Percentiles rank a stretch among this genome's conserved stretches.
These are phyloP conservation scores for Metarhizium sp. DNA, from an alignment of 2,329 filamentous ascomycete genomes.

Conservation along the genomic window DNA sequence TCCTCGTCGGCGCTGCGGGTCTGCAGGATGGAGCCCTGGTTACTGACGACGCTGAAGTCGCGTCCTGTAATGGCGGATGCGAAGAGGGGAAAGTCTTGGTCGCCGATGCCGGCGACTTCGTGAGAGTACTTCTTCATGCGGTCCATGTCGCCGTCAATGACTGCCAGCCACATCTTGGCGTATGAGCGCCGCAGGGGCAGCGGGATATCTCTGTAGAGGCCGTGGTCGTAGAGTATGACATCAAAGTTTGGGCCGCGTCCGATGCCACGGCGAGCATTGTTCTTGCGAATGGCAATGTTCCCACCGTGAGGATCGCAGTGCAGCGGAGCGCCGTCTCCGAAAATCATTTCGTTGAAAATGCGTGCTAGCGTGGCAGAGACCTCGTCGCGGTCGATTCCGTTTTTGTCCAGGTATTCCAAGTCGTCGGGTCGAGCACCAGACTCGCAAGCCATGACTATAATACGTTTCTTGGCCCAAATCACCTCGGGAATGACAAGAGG, in stretches of 20 bases:
- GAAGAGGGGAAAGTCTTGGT: conserved; percentile 89
- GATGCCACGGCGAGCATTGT: conserved; percentile 44
- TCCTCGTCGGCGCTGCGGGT: conserved; percentile 68
- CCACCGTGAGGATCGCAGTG: conserved; percentile 97
- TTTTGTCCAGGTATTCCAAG: conserved; percentile 72
- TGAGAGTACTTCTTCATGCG: conserved; percentile 82
- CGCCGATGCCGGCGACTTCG: conserved; percentile 80
- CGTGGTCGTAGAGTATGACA: conserved; percentile 92
- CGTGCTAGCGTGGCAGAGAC: conserved; percentile 83
- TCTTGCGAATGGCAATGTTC: conserved; percentile 86
- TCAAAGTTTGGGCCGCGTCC: conserved; percentile 68
- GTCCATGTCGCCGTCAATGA: conserved; percentile 79
- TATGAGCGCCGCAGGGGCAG: conserved; percentile 71
- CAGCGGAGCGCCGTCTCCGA: conserved; percentile 75
- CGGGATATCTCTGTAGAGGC: conserved; percentile 89
- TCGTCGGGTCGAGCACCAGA: conserved; percentile 83
- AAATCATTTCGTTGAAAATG: conserved; percentile 99
- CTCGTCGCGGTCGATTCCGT: conserved; percentile 87
- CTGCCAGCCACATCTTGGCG: conserved; percentile 94
- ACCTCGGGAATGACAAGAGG: conserved; percentile 85
- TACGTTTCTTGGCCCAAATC: conserved; percentile 78
- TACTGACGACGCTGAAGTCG: conserved; percentile 71
- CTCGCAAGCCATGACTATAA: conserved; percentile 92
- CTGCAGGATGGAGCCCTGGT: conserved; percentile 43
- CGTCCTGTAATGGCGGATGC: conserved; percentile 92